Evolutionary conservation across 805 yeast species (phyloP).

Genomic region (Peterozyma xylosa): DNA sequence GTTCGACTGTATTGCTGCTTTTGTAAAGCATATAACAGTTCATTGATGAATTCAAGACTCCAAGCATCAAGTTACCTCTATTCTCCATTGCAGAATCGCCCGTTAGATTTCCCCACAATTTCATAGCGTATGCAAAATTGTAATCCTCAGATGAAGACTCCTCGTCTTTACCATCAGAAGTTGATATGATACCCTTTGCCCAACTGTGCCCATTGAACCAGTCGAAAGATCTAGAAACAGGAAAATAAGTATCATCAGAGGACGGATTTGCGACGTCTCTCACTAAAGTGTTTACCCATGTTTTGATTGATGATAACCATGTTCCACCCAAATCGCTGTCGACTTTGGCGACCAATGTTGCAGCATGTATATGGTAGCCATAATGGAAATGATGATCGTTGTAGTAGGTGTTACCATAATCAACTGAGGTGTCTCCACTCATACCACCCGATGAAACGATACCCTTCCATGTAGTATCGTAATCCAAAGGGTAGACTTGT

Average conservation of each 20-base stretch:
- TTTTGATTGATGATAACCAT: conserved; percentile 40
- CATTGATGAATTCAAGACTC: conserved; percentile 47
- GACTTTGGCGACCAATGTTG: conserved; percentile 67
- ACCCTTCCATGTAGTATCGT: conserved; percentile 78
- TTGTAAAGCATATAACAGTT: conserved; percentile 45
- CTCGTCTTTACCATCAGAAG: conserved; percentile 65
- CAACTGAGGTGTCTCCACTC: conserved; percentile 29
- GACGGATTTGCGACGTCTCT: conserved; percentile 67
- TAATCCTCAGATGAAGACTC: conserved; percentile 69
- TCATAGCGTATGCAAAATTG: conserved; percentile 61
- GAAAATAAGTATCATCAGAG: conserved; percentile 44
- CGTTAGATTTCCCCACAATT: conserved; percentile 57
- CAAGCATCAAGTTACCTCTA: conserved; percentile 52
- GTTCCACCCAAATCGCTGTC: conserved; percentile 45
- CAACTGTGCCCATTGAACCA: conserved; percentile 71
- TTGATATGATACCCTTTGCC: conserved; percentile 60
- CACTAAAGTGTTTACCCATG: conserved; percentile 53
- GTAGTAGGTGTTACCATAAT: conserved; percentile 70
- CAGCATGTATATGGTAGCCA: conserved; percentile 78
- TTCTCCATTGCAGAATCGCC: conserved; percentile 45
- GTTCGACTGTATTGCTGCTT: conserved; percentile 42
- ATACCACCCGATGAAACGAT: conserved; percentile 59
- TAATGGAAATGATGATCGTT: conserved; percentile 88
- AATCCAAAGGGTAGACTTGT: conserved; percentile 67
- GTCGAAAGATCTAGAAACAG: conserved; percentile 59